Conservation (phyloP, 805 yeast genomes). For the Candida gorgasii region DNA sequence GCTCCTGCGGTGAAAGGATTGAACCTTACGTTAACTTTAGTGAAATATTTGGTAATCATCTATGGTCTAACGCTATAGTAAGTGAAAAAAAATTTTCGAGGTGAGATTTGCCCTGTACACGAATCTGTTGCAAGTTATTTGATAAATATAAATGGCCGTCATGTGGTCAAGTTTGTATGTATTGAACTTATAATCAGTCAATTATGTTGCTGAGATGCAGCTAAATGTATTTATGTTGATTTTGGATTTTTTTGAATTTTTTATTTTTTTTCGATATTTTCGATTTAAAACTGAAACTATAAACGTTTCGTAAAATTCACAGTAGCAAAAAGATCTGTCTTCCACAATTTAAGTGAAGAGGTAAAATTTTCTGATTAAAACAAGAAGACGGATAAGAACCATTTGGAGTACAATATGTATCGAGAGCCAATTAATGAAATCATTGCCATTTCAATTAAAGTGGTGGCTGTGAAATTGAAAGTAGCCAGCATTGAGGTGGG, state of each 20-base stretch:
- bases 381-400: no score
- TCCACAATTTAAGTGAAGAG: not conserved
- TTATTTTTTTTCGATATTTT: slow-evolving; percentile 1
- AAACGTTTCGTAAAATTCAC: slow-evolving; percentile 3
- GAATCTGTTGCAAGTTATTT: not conserved
- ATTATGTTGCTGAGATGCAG: no score
- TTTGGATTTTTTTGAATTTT: not conserved
- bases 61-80: not conserved
- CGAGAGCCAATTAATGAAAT: not conserved
- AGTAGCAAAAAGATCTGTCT: not conserved
- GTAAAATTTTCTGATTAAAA: no score
- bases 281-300: not conserved
- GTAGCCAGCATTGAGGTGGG: not conserved
- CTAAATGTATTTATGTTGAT: no score
- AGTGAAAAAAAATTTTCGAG: slow-evolving; percentile 10
- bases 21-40: slow-evolving; percentile 73
- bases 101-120: slow-evolving; percentile 1
- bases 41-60: slow-evolving; percentile 93
- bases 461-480: not conserved
- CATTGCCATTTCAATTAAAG: not conserved
- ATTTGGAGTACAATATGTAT: no score
- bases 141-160: not conserved
- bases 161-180: no score
- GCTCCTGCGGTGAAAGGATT: slow-evolving; percentile 77
- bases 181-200: no score